Evolutionary conservation across 139 green algal genomes (phyloP), one percentile per base, ranked within the genome.

Genomic region (Chloropicon primus): DNA sequence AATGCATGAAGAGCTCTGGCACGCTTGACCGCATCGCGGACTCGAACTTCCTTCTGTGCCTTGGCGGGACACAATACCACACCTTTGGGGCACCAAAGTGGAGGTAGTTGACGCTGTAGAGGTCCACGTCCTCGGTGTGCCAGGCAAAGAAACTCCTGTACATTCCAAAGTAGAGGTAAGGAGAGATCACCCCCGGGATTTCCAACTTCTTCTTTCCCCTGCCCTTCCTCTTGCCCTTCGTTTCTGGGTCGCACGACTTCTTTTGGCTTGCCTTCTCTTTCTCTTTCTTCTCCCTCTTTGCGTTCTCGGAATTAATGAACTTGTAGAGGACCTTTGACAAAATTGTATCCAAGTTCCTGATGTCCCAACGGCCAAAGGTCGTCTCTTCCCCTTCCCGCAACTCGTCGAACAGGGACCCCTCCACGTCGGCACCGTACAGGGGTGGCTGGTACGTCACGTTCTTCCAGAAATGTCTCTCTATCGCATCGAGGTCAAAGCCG

Each of bases 81-180:
- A 89, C 82, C 88, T 98, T 98, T 74, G 92, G 89, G 25, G 87
- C 89, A 2, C 94, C 94, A 81, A 88, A 94, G 87, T 98, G 94
- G 62, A 98, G 84, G 86, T 93, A 98, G 87, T 98, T 98, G 74
- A 97, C 88, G 78, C 83, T 92, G 71, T 91, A 89, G 24, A 98
- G 85, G 82, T 98, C 94, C 23, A 92, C 83, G 79, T 98, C 94
- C 85, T 98, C 94, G 81, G 90, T 92, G 83, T 94, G 76, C 89
- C 89, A 94, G 0, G 90, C 91, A 80, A 96, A 96, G 53, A 88
- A 83, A 54, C 72, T 87, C 10, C 91, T 80, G 87, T 88, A 96
- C 82, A 82, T 92, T 21, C 92, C 92, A 80, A 93, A 95, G 85
- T 97, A 97, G 21, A 94, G 89, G 87, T 94, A 96, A 1, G 92